Evolutionary conservation across 768 basidiomycete species (phyloP).

Genomic region (Leccinum ochraceum): DNA sequence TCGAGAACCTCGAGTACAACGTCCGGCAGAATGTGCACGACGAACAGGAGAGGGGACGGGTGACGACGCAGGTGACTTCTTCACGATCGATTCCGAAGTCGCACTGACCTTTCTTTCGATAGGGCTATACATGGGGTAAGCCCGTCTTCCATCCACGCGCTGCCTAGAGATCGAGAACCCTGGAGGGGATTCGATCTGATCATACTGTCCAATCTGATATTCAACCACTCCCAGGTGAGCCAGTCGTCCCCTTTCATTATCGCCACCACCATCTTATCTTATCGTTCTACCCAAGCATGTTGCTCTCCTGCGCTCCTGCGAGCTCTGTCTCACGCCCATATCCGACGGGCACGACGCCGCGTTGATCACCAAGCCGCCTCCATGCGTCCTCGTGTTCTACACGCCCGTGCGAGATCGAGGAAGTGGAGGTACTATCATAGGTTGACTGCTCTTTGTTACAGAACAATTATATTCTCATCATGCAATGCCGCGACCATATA

Average conservation of each 20-base stretch:
- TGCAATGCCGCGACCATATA: no score
- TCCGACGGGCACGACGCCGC: constrained; percentile 19
- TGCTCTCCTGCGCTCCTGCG: constrained; percentile 76
- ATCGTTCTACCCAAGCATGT: constrained; percentile 58
- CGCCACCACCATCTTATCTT: background rate
- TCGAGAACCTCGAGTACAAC: constrained; percentile 77
- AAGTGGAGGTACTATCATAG: no score
- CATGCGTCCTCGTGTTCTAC: constrained; percentile 78
- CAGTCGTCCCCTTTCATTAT: background rate
- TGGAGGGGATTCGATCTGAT: constrained; percentile 66
- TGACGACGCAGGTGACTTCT: constrained; percentile 37
- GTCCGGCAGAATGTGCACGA: constrained; percentile 53
- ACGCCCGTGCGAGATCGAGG: constrained; percentile 32
- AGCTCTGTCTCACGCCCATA: constrained; percentile 36
- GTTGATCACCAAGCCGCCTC: constrained; percentile 19
- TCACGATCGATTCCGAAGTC: background rate
- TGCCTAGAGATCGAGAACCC: constrained; percentile 21
- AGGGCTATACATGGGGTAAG: constrained; percentile 88
- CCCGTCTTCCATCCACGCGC: constrained; percentile 41
- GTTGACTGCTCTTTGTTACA: no score
- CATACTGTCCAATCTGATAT: constrained; percentile 90
- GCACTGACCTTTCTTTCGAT: background rate
- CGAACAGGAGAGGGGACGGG: constrained; percentile 14
- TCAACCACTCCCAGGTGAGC: constrained; percentile 88
- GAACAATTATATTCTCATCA: no score